These are phyloP conservation scores for Nakazawaea pomicola DNA, from an alignment of 805 yeast genomes.

Conservation along the genomic window DNA sequence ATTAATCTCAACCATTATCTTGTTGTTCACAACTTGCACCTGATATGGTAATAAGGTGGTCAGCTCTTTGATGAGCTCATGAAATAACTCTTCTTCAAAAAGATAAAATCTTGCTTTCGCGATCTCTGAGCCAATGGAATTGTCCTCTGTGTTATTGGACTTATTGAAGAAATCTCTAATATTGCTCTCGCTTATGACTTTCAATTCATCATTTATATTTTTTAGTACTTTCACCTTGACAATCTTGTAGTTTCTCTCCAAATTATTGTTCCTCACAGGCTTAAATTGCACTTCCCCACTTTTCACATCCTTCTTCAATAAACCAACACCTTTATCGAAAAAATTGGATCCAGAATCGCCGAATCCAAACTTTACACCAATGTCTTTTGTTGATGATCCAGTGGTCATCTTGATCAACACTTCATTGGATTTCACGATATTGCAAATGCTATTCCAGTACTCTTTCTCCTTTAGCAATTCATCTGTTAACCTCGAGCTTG, in stretches of 20 bases:
- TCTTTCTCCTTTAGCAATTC: constrained; percentile 57
- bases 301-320: constrained; percentile 45
- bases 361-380: constrained; percentile 87
- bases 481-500: constrained; percentile 44
- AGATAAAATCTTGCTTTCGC: constrained; percentile 64
- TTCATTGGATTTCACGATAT: constrained; percentile 46
- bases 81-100: constrained; percentile 87
- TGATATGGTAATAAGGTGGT: constrained; percentile 61
- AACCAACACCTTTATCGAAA: constrained; percentile 70
- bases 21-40: constrained; percentile 60
- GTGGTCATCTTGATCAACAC: constrained; percentile 63
- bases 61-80: constrained; percentile 74
- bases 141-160: constrained; percentile 7
- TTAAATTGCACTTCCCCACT: constrained; percentile 40
- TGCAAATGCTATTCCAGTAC: constrained; percentile 57
- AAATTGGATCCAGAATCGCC: constrained; percentile 86
- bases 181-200: constrained; percentile 53
- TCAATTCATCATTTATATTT: constrained; percentile 47
- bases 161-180: constrained; percentile 21
- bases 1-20: constrained; percentile 58
- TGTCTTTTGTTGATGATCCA: constrained; percentile 42
- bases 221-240: constrained; percentile 57
- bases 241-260: constrained; percentile 36
- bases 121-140: constrained; percentile 48
- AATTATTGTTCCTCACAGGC: constrained; percentile 27